These are phyloP conservation scores for Trypethelium eluteriae DNA, from an alignment of 495 filamentous ascomycete genomes.

Conservation along the genomic window DNA sequence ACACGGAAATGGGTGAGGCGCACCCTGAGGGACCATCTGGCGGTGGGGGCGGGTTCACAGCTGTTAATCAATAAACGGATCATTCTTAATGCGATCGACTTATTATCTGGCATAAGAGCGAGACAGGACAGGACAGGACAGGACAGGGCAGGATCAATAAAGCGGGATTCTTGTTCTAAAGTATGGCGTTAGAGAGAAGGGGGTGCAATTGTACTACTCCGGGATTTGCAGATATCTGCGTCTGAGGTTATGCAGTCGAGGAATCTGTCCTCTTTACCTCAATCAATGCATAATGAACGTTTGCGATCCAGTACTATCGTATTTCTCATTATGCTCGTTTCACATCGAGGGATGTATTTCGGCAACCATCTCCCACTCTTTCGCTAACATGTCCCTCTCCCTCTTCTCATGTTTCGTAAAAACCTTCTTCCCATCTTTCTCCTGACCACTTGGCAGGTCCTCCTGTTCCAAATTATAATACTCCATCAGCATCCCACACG, in stretches of 20 bases:
- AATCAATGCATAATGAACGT: too few relatives aligned
- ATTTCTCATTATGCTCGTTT: neutral
- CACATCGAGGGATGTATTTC: neutral
- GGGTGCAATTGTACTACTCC: too few relatives aligned
- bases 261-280: too few relatives aligned
- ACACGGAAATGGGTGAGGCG: constrained; percentile 9
- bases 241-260: too few relatives aligned
- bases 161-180: neutral
- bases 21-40: neutral
- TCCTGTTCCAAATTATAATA: neutral
- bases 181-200: neutral
- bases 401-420: neutral
- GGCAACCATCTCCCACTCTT: neutral
- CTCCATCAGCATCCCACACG: neutral
- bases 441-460: neutral
- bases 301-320: too few relatives aligned
- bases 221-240: too few relatives aligned
- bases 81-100: neutral
- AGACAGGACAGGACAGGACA: too few relatives aligned
- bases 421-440: neutral
- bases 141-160: too few relatives aligned
- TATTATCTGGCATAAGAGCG: neutral
- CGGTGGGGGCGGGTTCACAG: constrained; percentile 25
- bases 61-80: constrained; percentile 24
- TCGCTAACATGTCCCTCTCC: neutral